phyloP scores from a whole-genome alignment of 176 grass and related monocot genomes.

The Cenchrus fungigraminus region DNA sequence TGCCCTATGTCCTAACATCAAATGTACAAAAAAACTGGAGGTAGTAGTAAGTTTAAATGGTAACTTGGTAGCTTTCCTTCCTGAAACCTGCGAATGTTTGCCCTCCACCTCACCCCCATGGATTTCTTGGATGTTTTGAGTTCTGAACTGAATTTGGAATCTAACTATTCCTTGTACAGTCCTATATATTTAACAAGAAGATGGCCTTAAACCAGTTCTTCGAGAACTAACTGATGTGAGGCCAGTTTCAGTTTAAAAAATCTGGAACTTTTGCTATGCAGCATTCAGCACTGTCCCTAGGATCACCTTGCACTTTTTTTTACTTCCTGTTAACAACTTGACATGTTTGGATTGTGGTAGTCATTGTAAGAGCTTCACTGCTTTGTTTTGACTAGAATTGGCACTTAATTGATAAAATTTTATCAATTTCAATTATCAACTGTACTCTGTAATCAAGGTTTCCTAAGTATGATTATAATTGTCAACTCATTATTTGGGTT shows the following conservation, averaged over 20 bases:
- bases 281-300: background rate
- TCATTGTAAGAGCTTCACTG: background rate
- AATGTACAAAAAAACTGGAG: no score
- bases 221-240: background rate
- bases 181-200: background rate
- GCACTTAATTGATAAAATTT: slow-evolving; percentile 7
- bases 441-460: background rate
- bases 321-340: background rate
- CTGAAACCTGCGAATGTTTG: background rate
- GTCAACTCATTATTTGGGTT: slow-evolving; percentile 19
- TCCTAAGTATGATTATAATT: background rate
- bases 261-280: background rate
- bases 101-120: background rate
- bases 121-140: background rate
- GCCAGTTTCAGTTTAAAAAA: background rate
- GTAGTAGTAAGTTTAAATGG: background rate
- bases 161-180: background rate
- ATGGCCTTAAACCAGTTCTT: background rate
- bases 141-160: background rate
- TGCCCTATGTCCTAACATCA: no score
- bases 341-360: slow-evolving; percentile 11
- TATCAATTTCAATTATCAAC: background rate
- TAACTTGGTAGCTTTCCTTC: background rate
- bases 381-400: slow-evolving; percentile 24
- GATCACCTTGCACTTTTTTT: background rate